Percentiles rank a stretch among this genome's conserved stretches.
phyloP scores from a whole-genome alignment of 2,329 filamentous ascomycete species.

The Hymenoscyphus occultus region DNA sequence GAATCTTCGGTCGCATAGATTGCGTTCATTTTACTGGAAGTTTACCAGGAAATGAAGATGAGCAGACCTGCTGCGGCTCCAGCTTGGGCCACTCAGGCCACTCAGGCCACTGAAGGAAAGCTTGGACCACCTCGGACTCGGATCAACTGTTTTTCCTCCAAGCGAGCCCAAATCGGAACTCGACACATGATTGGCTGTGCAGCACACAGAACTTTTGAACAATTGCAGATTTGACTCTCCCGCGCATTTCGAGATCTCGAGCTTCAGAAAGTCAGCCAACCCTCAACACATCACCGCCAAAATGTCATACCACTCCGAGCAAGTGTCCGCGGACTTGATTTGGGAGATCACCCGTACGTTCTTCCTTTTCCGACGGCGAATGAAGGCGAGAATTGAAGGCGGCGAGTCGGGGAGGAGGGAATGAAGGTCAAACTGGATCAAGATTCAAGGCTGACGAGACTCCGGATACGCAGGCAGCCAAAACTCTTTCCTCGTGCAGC shows the following conservation, averaged over 20 bases:
- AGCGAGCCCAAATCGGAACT: background rate
- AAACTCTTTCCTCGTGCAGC: slow-evolving; percentile 92
- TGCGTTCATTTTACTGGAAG: too few relatives aligned
- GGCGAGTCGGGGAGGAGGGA: background rate
- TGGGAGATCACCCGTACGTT: slow-evolving; percentile 94
- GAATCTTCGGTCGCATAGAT: too few relatives aligned
- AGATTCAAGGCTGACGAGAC: slow-evolving; percentile 18
- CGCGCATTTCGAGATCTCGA: slow-evolving; percentile 14
- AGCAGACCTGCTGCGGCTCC: background rate
- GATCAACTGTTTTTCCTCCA: background rate
- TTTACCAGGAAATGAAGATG: background rate
- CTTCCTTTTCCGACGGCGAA: slow-evolving; percentile 9
- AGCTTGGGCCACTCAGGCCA: too few relatives aligned
- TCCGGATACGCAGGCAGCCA: slow-evolving; percentile 61
- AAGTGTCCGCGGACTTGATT: slow-evolving; percentile 86
- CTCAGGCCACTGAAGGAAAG: background rate
- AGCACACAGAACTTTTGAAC: slow-evolving; percentile 14
- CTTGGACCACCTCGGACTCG: background rate
- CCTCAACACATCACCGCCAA: slow-evolving; percentile 24
- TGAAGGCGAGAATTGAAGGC: slow-evolving; percentile 4
- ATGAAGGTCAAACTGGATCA: slow-evolving; percentile 3
- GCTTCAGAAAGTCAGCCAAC: slow-evolving; percentile 16
- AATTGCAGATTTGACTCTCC: slow-evolving; percentile 15
- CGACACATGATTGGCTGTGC: slow-evolving; percentile 19
- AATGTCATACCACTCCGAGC: slow-evolving; percentile 56